Base-by-base conservation (phyloP, 2,329 filamentous ascomycete genomes). In the Zelopaecilomyces penicillatus region DNA sequence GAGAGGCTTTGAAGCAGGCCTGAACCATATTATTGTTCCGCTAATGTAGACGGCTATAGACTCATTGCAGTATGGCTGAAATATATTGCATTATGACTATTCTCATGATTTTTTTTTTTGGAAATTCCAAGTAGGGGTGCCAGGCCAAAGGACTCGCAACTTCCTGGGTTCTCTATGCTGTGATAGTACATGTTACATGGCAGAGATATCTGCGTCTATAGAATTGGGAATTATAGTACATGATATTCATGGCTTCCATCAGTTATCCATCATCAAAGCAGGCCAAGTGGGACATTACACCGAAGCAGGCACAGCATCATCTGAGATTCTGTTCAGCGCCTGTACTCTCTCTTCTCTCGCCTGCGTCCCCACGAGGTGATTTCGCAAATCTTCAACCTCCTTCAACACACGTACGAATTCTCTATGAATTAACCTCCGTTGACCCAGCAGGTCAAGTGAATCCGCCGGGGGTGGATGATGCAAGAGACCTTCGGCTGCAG, bases 1-100 rank as follows among this genome's bases (percentile, higher is more conserved):
- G 80, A 46, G 75, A 83, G 51, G 73, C 70, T 0, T 67, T 80
- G 58, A 65, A 62, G 52, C 54, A 51, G 47, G 52, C 41, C 27
- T 43, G 42, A 42, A 12, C 19, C 19, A 19, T 19, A 19, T 19
- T 19, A 19, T 19, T 19, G 19, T 19, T 19, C 19, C 19, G 19
- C 19, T 19, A 3, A 19, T 19, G 19, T 19, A 19, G 19, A 19
- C 19, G 19, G 19, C 19, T 19, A 19, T 19, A 19, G 19, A 19
- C 19, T 19, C 19, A 19, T 19, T 19, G 19, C 19, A 19, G 19
- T 19, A 19, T 19, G 19, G 19, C 19, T 19, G 19, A 19, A 19
- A 19, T 19, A 19, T 19, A 19, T 19, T 19, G 19, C 19, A 19
- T 19, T 19, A 19, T 19, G 19, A 19, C 19, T 19, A 19, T 19